A percentile compares a stretch with the other conserved stretches of the same genome.
phyloP scores from a whole-genome alignment of 208 protist genomes.

The Trypanosoma platydactyli region DNA sequence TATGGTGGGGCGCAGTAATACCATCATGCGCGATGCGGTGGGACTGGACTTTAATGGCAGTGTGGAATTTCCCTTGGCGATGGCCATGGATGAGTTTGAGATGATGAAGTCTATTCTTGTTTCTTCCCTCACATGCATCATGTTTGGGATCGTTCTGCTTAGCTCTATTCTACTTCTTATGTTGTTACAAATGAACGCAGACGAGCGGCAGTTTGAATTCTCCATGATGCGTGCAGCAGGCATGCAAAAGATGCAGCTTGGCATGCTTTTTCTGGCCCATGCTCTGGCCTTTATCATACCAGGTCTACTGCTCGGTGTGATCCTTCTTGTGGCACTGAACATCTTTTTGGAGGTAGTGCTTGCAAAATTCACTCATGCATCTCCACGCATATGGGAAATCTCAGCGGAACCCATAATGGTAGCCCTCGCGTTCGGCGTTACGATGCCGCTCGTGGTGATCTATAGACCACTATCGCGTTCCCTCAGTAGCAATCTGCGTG shows the following conservation, averaged over 20 bases:
- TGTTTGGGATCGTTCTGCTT: conserved; percentile 86
- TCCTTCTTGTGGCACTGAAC: conserved; percentile 65
- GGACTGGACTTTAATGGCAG: conserved; percentile 48
- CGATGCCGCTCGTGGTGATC: conserved; percentile 87
- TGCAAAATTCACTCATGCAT: conserved; percentile 50
- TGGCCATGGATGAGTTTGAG: conserved; percentile 54
- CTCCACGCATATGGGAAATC: conserved; percentile 26
- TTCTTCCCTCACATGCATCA: conserved; percentile 83
- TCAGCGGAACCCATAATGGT: conserved; percentile 50
- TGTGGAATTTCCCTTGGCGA: conserved; percentile 62
- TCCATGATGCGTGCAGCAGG: conserved; percentile 96
- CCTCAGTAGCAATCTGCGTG: conserved; percentile 82
- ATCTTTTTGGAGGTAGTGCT: conserved; percentile 65
- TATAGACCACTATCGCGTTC: conserved; percentile 79
- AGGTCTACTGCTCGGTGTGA: conserved; percentile 77
- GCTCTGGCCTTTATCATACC: conserved; percentile 91
- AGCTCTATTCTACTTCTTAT: conserved; percentile 90
- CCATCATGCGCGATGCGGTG: conserved; percentile 44
- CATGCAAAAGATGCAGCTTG: conserved; percentile 75
- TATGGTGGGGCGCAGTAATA: conserved; percentile 63
- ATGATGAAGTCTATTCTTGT: conserved; percentile 81
- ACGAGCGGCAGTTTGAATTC: conserved; percentile 96
- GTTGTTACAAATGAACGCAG: conserved; percentile 91
- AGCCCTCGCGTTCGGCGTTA: conserved; percentile 59
- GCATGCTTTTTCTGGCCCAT: conserved; percentile 77